A percentile compares a stretch with the other conserved stretches of the same genome.
phyloP scores from a whole-genome alignment of 257 asterid species.

The Lantana camara region DNA sequence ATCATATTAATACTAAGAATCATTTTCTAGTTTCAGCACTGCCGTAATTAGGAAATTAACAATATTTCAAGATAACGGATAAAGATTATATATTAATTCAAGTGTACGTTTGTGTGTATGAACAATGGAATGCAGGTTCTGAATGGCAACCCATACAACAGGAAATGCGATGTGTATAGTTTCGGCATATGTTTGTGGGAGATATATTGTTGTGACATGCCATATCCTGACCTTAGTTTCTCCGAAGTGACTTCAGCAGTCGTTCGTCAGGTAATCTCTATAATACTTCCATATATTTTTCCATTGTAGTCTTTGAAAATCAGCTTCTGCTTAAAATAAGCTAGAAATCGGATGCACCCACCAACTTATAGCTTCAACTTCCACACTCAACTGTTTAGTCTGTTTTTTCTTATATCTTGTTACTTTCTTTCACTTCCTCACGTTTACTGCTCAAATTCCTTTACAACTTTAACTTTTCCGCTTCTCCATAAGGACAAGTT shows the following conservation, averaged over 20 bases:
- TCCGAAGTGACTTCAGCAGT: constrained; percentile 93
- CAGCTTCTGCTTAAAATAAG: too few species aligned
- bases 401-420: too few species aligned
- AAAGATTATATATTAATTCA: not conserved
- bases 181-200: constrained; percentile 91
- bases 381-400: too few species aligned
- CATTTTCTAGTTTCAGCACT: not conserved
- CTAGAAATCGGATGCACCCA: too few species aligned
- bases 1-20: too few species aligned
- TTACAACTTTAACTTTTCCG: too few species aligned
- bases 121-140: constrained; percentile 54
- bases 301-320: not conserved
- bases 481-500: too few species aligned
- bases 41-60: not conserved
- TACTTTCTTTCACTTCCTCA: too few species aligned
- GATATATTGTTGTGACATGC: constrained; percentile 93
- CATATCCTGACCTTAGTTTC: constrained; percentile 89
- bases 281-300: not conserved
- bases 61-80: not conserved
- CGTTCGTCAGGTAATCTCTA: constrained; percentile 68
- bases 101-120: not conserved
- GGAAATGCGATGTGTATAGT: constrained; percentile 88
- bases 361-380: too few species aligned
- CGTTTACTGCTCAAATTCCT: too few species aligned
- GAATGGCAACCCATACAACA: constrained; percentile 72